Conservation (phyloP, 768 basidiomycete species). For the Tulasnella sp. region DNA sequence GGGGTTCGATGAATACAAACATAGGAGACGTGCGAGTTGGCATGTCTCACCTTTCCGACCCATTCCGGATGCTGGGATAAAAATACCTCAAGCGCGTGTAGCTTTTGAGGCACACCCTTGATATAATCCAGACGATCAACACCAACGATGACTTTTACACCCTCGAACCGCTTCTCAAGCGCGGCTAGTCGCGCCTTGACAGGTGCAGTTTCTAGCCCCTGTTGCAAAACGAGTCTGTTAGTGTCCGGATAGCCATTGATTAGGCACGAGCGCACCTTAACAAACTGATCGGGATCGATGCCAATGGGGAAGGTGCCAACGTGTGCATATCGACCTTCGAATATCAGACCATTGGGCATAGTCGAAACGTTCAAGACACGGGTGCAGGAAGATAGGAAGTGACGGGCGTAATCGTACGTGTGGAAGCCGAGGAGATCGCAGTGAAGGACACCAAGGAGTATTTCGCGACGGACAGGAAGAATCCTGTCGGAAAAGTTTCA, state of each 20-base stretch:
- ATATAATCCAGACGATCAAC: constrained; percentile 99
- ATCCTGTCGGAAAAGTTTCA: constrained; percentile 46
- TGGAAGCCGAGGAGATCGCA: constrained; percentile 99
- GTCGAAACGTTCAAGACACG: constrained; percentile 90
- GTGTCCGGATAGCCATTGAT: background rate
- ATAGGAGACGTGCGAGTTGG: background rate
- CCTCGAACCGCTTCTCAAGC: constrained; percentile 83
- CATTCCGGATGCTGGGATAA: constrained; percentile 96
- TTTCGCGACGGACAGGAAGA: constrained; percentile 92
- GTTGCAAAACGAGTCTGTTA: background rate
- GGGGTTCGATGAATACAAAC: constrained; percentile 4
- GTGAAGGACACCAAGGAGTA: constrained; percentile 89
- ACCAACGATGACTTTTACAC: constrained; percentile 94
- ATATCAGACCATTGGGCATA: constrained; percentile 96
- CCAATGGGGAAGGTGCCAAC: constrained; percentile 99
- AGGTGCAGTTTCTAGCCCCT: constrained; percentile 69
- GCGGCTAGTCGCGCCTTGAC: constrained; percentile 74
- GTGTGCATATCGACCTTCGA: constrained; percentile 87
- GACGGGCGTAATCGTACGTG: constrained; percentile 98
- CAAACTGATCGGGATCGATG: constrained; percentile 89
- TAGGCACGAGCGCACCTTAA: constrained; percentile 42
- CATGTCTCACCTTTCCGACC: constrained; percentile 77
- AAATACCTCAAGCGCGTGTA: constrained; percentile 94
- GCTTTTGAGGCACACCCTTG: constrained; percentile 98
- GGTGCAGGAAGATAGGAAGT: constrained; percentile 97